These are phyloP conservation scores for Colletotrichum orbiculare DNA, from an alignment of 2,329 filamentous ascomycete genomes.

Conservation along the genomic window DNA sequence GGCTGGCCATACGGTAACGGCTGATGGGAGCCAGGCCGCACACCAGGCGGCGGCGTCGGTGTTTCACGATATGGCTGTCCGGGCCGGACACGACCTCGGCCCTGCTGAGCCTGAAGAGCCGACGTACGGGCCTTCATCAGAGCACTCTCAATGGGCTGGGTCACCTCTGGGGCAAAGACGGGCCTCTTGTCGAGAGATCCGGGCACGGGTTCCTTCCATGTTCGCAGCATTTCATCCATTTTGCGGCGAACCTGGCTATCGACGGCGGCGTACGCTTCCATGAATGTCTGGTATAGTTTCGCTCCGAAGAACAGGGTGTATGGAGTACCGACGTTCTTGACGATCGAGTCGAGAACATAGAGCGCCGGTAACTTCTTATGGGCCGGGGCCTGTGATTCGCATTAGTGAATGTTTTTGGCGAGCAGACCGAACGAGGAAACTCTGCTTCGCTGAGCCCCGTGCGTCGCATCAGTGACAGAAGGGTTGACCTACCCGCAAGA, in stretches of 20 bases:
- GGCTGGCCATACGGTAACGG: conserved; percentile 48
- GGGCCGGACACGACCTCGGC: conserved; percentile 40
- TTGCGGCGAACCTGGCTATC: conserved; percentile 85
- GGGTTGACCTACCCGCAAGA: conserved; percentile 82
- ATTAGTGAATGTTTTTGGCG: conserved; percentile 48
- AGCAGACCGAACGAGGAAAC: no score
- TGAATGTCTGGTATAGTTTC: conserved; percentile 93
- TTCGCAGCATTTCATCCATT: conserved; percentile 97
- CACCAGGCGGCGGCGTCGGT: conserved; percentile 73
- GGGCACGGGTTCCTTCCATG: conserved; percentile 97
- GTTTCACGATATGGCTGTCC: conserved; percentile 74
- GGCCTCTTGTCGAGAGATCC: conserved; percentile 93
- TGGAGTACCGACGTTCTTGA: conserved; percentile 97
- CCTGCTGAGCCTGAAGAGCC: conserved; percentile 63
- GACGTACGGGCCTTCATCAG: conserved; percentile 82
- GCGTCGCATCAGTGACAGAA: not conserved
- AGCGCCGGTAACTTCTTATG: conserved; percentile 93
- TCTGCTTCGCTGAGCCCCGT: conserved; percentile 2
- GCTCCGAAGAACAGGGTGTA: conserved; percentile 96
- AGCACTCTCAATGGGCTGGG: conserved; percentile 92
- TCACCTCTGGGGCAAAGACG: conserved; percentile 89
- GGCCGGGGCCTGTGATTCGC: conserved; percentile 76
- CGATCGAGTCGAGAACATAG: conserved; percentile 97
- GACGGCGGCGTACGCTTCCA: conserved; percentile 94
- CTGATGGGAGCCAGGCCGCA: conserved; percentile 48